A percentile compares a stretch with the other conserved stretches of the same genome.
These are phyloP conservation scores for Aspergillus alliaceus DNA, from an alignment of 2,329 filamentous ascomycete species.

Conservation along the genomic window DNA sequence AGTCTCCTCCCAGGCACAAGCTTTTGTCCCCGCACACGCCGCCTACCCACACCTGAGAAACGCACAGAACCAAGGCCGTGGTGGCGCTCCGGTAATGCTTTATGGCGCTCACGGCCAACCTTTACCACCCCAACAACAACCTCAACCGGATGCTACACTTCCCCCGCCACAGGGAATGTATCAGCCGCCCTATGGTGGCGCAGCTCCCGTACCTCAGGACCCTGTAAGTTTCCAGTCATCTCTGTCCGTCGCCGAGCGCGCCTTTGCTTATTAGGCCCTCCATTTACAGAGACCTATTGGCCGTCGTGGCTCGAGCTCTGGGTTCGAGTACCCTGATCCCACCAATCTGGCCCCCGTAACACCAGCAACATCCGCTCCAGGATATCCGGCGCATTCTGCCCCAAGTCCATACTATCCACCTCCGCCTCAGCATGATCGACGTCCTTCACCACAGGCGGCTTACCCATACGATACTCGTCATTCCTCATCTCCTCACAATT, in stretches of 20 bases:
- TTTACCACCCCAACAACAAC: slow-evolving; percentile 46
- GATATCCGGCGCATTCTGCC: slow-evolving; percentile 42
- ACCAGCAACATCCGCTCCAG: slow-evolving; percentile 43
- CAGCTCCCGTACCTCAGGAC: slow-evolving; percentile 41
- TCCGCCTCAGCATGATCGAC: slow-evolving; percentile 38
- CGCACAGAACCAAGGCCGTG: slow-evolving; percentile 29
- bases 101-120: slow-evolving; percentile 54
- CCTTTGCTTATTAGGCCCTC: slow-evolving; percentile 12
- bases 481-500: slow-evolving; percentile 45
- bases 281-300: slow-evolving; percentile 35
- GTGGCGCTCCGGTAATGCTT: slow-evolving; percentile 39
- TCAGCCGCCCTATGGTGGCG: slow-evolving; percentile 36
- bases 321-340: slow-evolving; percentile 49
- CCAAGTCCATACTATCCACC: slow-evolving; percentile 41
- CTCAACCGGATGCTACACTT: slow-evolving; percentile 35
- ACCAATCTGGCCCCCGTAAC: slow-evolving; percentile 49
- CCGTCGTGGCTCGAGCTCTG: slow-evolving; percentile 45
- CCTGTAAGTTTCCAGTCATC: slow-evolving; percentile 44
- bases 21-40: slow-evolving; percentile 71
- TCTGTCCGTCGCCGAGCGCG: slow-evolving; percentile 1
- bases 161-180: slow-evolving; percentile 45
- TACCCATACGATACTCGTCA: slow-evolving; percentile 44
- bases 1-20: slow-evolving; percentile 71
- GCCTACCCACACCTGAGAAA: slow-evolving; percentile 59
- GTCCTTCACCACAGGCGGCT: slow-evolving; percentile 45